A percentile compares a stretch with the other conserved stretches of the same genome.
Evolutionary conservation across 495 filamentous ascomycete species (phyloP).

Genomic region (Bryoglossum gracile): DNA sequence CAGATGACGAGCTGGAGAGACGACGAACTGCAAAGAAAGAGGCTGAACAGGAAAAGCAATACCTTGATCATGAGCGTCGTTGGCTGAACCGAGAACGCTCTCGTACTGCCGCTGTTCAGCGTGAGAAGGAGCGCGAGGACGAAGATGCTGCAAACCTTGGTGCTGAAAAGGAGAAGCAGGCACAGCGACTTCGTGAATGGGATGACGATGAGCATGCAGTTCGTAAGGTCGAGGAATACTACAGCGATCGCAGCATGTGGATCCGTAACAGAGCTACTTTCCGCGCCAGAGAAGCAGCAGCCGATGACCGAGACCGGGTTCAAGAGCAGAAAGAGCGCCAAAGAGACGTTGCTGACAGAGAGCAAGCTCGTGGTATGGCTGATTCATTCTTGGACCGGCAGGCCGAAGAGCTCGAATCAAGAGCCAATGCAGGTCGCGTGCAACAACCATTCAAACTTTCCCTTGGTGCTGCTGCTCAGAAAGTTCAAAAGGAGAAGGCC

Average conservation of each 20-base stretch:
- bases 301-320: conserved; percentile 75
- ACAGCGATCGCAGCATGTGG: conserved; percentile 77
- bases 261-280: conserved; percentile 70
- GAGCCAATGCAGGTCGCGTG: conserved; percentile 28
- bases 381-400: conserved; percentile 89
- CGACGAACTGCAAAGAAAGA: conserved; percentile 63
- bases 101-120: conserved; percentile 72
- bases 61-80: conserved; percentile 76
- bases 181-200: conserved; percentile 70
- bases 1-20: conserved; percentile 77
- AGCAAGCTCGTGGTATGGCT: conserved; percentile 77
- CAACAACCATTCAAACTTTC: conserved; percentile 92
- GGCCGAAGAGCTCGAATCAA: conserved; percentile 73
- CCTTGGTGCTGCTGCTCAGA: conserved; percentile 77
- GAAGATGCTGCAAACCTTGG: conserved; percentile 53
- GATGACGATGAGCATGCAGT: conserved; percentile 77
- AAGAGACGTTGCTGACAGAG: conserved; percentile 60
- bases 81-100: conserved; percentile 87
- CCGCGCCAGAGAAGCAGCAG: conserved; percentile 59
- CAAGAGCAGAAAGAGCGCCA: conserved; percentile 69
- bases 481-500: conserved; percentile 56
- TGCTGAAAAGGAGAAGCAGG: conserved; percentile 57
- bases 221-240: conserved; percentile 73
- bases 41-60: conserved; percentile 70
- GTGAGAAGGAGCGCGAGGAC: conserved; percentile 71